phyloP scores from a whole-genome alignment of 2,329 filamentous ascomycete species.

The Neofusicoccum sp. region DNA sequence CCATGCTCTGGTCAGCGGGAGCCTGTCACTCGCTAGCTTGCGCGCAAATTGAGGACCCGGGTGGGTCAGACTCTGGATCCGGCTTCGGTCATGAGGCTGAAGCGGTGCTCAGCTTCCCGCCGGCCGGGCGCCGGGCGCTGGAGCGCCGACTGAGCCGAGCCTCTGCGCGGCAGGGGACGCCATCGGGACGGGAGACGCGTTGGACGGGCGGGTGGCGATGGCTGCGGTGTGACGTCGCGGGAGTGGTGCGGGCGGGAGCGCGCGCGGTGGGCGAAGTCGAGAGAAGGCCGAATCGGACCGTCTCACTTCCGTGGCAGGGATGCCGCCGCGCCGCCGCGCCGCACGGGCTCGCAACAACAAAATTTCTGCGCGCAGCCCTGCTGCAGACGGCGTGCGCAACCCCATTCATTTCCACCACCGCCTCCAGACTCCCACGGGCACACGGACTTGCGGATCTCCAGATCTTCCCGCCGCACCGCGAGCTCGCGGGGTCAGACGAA shows the following conservation, averaged over 20 bases:
- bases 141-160: neutral
- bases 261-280: slow-evolving; percentile 1
- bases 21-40: slow-evolving; percentile 10
- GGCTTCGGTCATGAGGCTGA: slow-evolving; percentile 9
- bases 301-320: neutral
- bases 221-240: neutral
- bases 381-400: neutral
- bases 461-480: neutral
- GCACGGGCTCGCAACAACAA: neutral
- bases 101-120: slow-evolving; percentile 1
- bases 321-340: neutral
- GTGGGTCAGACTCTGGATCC: slow-evolving; percentile 8
- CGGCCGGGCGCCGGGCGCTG: neutral
- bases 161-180: neutral
- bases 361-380: slow-evolving; percentile 19
- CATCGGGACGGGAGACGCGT: neutral
- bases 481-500: neutral
- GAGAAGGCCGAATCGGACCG: slow-evolving; percentile 5
- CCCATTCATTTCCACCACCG: slow-evolving; percentile 11
- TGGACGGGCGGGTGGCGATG: neutral
- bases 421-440: slow-evolving; percentile 19
- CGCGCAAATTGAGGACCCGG: neutral
- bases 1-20: slow-evolving; percentile 4
- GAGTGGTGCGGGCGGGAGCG: neutral
- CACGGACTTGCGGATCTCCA: slow-evolving; percentile 1